Evolutionary conservation across 2,329 filamentous ascomycete genomes (phyloP).

Genomic region (Trichoderma lentiforme): DNA sequence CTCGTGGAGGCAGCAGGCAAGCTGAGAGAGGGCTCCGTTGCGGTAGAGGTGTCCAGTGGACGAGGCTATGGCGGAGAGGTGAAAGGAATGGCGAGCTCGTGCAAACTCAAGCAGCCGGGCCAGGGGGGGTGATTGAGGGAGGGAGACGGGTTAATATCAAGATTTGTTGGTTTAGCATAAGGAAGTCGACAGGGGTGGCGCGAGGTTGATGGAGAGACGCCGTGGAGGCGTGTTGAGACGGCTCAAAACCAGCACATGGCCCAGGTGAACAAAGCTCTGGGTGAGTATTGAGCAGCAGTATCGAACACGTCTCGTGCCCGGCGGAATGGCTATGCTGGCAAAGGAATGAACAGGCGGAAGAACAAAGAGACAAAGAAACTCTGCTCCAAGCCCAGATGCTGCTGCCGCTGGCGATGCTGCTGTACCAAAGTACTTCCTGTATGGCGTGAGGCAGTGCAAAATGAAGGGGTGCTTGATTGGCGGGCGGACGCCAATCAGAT

Average conservation of each 20-base stretch:
- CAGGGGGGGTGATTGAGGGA: slow-evolving; percentile 11
- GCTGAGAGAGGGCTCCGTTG: slow-evolving; percentile 17
- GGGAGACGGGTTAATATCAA: slow-evolving; percentile 2
- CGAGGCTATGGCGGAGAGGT: slow-evolving; percentile 10
- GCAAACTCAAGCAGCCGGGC: background rate
- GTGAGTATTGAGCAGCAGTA: background rate
- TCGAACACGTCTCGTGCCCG: background rate
- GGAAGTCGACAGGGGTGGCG: background rate
- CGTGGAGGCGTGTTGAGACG: background rate
- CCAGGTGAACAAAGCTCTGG: background rate
- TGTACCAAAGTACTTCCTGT: background rate
- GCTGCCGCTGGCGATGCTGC: background rate
- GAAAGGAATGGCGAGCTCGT: background rate
- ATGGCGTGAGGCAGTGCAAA: slow-evolving; percentile 13
- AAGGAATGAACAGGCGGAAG: background rate
- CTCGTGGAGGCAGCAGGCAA: slow-evolving; percentile 18
- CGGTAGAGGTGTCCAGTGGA: background rate
- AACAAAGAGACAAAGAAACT: background rate
- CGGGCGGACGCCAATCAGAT: background rate
- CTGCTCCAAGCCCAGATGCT: background rate
- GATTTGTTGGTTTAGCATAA: background rate
- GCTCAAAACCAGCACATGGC: slow-evolving; percentile 12
- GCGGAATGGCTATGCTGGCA: background rate
- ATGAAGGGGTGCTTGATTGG: slow-evolving; percentile 15
- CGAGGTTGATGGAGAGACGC: background rate